These are phyloP conservation scores for Stereocaulon alpinum DNA, from an alignment of 495 filamentous ascomycete species.

Conservation along the genomic window DNA sequence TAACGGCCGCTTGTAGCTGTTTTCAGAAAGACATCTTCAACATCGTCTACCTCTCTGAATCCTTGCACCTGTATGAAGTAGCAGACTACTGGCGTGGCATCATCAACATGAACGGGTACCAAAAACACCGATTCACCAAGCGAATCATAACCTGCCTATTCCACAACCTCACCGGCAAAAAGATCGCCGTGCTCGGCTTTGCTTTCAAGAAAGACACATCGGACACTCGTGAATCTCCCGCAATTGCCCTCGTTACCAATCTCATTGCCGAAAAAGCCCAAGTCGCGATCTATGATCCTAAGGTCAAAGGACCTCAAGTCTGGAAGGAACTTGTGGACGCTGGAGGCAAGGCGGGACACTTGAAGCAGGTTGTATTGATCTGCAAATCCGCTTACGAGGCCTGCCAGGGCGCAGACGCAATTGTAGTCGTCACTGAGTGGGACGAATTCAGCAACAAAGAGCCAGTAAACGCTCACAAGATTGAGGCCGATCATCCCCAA, in stretches of 20 bases:
- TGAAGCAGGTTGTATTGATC: slow-evolving; percentile 17
- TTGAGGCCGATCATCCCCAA: not conserved
- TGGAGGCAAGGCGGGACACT: slow-evolving; percentile 14
- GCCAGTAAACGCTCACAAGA: slow-evolving; percentile 1
- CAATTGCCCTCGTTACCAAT: slow-evolving; percentile 55
- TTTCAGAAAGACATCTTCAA: slow-evolving; percentile 77
- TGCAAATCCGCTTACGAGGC: slow-evolving; percentile 38
- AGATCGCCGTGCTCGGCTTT: slow-evolving; percentile 64
- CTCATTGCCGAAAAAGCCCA: slow-evolving; percentile 54
- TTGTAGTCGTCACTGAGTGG: slow-evolving; percentile 55
- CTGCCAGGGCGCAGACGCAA: slow-evolving; percentile 40
- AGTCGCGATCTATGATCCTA: slow-evolving; percentile 68
- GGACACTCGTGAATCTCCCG: slow-evolving; percentile 64
- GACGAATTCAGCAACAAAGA: slow-evolving; percentile 45
- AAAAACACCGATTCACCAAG: slow-evolving; percentile 55
- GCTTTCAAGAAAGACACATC: slow-evolving; percentile 77
- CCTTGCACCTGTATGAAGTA: slow-evolving; percentile 58
- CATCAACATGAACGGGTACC: slow-evolving; percentile 67
- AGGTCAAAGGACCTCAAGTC: slow-evolving; percentile 41
- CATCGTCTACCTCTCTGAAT: slow-evolving; percentile 63
- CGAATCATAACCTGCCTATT: slow-evolving; percentile 57
- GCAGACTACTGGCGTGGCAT: slow-evolving; percentile 68
- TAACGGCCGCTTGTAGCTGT: slow-evolving; percentile 2
- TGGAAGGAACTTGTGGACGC: slow-evolving; percentile 29
- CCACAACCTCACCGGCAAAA: slow-evolving; percentile 59